Evolutionary conservation across 1,284 basidiomycete genomes (phyloP), one percentile per base, ranked within the genome.

Genomic region (Polyporus tsugae): DNA sequence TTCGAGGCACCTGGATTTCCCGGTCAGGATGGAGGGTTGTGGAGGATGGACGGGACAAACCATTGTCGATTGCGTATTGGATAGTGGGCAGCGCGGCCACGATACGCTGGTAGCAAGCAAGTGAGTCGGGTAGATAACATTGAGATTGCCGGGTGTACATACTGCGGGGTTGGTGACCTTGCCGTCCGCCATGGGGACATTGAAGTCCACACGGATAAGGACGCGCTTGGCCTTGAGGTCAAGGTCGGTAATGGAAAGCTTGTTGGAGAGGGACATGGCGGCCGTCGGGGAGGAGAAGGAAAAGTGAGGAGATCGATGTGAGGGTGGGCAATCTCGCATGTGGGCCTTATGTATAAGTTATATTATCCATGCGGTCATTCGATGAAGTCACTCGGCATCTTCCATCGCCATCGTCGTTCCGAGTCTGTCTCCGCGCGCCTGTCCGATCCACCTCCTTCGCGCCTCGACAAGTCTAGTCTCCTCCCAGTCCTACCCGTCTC

Each of bases 191-290:
- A 95, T 90, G 73, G 97, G 97, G 74, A 99, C 97, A 84, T 99
- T 99, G 86, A 99, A 99, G 88, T 99, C 98, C 76, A 99, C 95
- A 74, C 96, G 93, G 80, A 98, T 95, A 77, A 98, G 92, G 78
- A 99, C 96, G 75, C 94, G 94, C 83, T 95, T 96, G 80, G 86
- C 94, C 78, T 90, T 91, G 85, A 99, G 91, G 77, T 94, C 90
- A 79, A 97, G 86, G 84, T 99, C 97, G 74, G 91, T 94, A 84
- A 99, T 96, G 74, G 92, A 87, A 75, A 97, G 89, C 82, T 97
- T 99, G 85, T 92, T 96, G 49, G 97, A 92, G 82, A 99, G 93
- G 74, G 97, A 98, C 97, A 98, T 98, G 81, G 82, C 87, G 76
- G 29, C 13, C 15, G 62, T 19, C n/a, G n/a, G 41, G 36, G 64